Conservation (phyloP, 2,329 filamentous ascomycete genomes). For the Neofusicoccum parvum region DNA sequence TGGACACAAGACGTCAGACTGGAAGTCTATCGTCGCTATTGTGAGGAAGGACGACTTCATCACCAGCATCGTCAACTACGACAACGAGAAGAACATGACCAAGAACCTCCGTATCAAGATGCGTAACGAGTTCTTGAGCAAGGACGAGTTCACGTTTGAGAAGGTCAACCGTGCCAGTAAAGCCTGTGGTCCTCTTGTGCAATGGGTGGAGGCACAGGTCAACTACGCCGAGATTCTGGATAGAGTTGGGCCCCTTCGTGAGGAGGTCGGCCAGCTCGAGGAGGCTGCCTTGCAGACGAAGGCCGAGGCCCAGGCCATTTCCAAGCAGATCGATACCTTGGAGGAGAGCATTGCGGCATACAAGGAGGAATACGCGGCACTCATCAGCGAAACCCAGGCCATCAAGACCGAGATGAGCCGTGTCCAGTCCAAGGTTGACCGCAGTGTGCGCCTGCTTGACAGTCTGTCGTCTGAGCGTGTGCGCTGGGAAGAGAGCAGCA, state of each 20-base stretch:
- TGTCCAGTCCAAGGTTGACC: constrained; percentile 96
- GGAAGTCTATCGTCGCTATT: constrained; percentile 88
- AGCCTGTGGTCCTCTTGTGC: constrained; percentile 92
- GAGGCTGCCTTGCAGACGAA: constrained; percentile 89
- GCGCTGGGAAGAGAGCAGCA: constrained; percentile 96
- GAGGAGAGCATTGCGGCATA: constrained; percentile 92
- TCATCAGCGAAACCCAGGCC: constrained; percentile 95
- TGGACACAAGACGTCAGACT: constrained; percentile 80
- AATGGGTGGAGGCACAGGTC: constrained; percentile 96
- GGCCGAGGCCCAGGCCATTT: constrained; percentile 87
- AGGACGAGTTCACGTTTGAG: constrained; percentile 94
- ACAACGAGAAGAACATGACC: constrained; percentile 96
- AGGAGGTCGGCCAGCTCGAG: constrained; percentile 85
- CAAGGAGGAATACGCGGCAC: constrained; percentile 91
- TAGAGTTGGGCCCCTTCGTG: constrained; percentile 85
- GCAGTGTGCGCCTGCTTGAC: constrained; percentile 90
- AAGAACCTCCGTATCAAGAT: constrained; percentile 79
- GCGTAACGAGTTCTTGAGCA: constrained; percentile 87
- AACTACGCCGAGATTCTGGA: constrained; percentile 98
- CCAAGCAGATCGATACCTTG: constrained; percentile 80
- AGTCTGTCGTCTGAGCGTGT: constrained; percentile 90
- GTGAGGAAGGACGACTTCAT: constrained; percentile 96
- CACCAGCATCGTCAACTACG: constrained; percentile 94
- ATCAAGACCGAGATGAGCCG: constrained; percentile 97
- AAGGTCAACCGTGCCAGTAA: constrained; percentile 95